Evolutionary conservation across 78 protist species (phyloP), one percentile per base, ranked within the genome.

Genomic region (Dictyostelium firmibasis): DNA sequence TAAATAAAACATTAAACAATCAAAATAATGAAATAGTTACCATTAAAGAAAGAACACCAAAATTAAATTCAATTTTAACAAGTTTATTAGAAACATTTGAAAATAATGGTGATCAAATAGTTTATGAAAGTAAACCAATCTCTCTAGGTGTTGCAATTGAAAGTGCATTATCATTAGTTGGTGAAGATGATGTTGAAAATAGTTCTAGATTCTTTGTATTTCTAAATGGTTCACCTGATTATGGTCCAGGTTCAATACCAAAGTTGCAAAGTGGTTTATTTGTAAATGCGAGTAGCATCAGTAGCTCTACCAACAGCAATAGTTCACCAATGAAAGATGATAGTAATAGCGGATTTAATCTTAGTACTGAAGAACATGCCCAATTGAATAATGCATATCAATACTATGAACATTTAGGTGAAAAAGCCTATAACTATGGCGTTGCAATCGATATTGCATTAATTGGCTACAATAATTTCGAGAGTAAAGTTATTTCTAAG

Each of bases 171-270:
- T 23, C 83, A 47, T 29, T 89, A 18, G 6, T 60, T 1, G 31
- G n/a, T 16, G 36, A n/a, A n/a, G n/a, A 23, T 20, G 20, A 27
- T 13, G 41, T 33, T 10, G 33, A 25, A 16, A 76, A 76, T 50
- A 18, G 83, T 33, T 67, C 77, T 5, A 31, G 94, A 23, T 62
- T 89, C 35, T 89, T 89, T 89, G 43, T 81, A 23, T 89, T 69
- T 69, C 44, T 89, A n/a, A 38, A 41, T 81, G 82, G 79, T 25
- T 75, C 81, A 23, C 87, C 94, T 23, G 75, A 53, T 62, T 89
- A 53, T 89, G 94, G 94, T 31, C 87, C 87, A 1, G 94, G 94
- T 50, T 10, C 94, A 38, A 27, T 89, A 2, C 89, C 77, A 67
- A 67, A 35, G 47, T 16, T 35, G 13, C 14, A 35, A 41, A 25